Conservation (phyloP, 345 rosid species). For the Rhodamnia rubescens region DNA sequence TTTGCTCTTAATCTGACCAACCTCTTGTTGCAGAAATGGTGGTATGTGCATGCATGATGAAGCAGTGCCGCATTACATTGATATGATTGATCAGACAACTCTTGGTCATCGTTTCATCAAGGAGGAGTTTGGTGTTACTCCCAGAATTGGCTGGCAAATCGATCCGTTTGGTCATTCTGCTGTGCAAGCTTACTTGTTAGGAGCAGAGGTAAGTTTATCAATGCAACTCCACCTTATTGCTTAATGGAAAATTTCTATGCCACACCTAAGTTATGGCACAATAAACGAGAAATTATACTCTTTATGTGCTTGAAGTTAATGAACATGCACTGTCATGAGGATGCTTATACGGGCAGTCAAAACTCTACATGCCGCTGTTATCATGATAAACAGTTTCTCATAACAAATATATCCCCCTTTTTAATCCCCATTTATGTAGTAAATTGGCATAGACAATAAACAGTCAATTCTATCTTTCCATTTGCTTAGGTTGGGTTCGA, state of each 20-base stretch:
- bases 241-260: neutral
- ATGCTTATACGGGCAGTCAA: neutral
- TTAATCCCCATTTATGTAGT: neutral
- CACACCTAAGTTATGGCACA: neutral
- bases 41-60: slow-evolving; percentile 99
- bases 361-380: neutral
- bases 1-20: neutral
- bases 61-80: slow-evolving; percentile 85
- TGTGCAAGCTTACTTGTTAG: slow-evolving; percentile 90
- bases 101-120: slow-evolving; percentile 82
- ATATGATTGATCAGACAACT: slow-evolving; percentile 96
- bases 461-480: neutral
- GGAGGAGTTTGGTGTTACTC: slow-evolving; percentile 74
- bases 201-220: slow-evolving; percentile 55
- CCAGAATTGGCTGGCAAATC: slow-evolving; percentile 98
- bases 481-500: slow-evolving; percentile 79
- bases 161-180: slow-evolving; percentile 99
- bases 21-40: slow-evolving; percentile 61
- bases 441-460: neutral
- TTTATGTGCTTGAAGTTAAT: neutral
- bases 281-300: neutral
- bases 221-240: neutral
- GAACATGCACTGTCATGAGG: neutral
- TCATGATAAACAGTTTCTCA: neutral
- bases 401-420: neutral